Evolutionary conservation across 305 asterid genomes (phyloP), one percentile per base, ranked within the genome.

Genomic region (Fraxinus dipetala): DNA sequence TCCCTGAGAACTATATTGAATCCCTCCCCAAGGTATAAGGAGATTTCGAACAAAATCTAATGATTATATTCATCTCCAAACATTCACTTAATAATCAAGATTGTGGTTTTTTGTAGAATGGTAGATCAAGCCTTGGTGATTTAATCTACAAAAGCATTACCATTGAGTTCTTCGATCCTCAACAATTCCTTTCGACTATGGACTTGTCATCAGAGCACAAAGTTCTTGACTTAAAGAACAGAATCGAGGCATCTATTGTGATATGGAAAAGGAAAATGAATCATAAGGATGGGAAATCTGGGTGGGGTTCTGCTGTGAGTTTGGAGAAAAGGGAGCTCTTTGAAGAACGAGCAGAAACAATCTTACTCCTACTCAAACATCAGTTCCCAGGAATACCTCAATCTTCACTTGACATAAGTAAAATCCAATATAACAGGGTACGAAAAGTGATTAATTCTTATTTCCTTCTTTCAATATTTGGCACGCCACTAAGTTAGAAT

Each of bases 181-280:
- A 86, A 76, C 92, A 88, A 73, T 92, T 94, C 86, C 96, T 93
- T 56, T 84, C 90, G 0, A 83, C 89, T 14, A 72, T 92, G 97
- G 95, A 92, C 88, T 16, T 93, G 87, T 87, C 97, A 6, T 89
- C 98, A 0, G 98, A 95, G 86, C 98, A 92, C 90, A 90, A 87
- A 85, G 91, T 95, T 83, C 90, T 91, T 35, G 98, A 95, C 83
- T 91, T 95, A 4, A 95, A 93, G 90, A 90, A 95, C 89, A 89
- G 89, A 85, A 93, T 95, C 1, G 99, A 95, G 85, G 99, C 99
- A 26, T 95, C 98, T 18, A 88, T 93, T 11, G 94, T 94, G 82
- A 95, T 95, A 76, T 95, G 99, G 99, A 88, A 88, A 82, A 88
- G 98, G 85, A 95, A 95, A 85, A 90, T 95, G 93, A 48, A 87